A percentile compares a stretch with the other conserved stretches of the same genome.
Conservation (phyloP, 805 yeast genomes). For the Starmerella scarabaei region DNA sequence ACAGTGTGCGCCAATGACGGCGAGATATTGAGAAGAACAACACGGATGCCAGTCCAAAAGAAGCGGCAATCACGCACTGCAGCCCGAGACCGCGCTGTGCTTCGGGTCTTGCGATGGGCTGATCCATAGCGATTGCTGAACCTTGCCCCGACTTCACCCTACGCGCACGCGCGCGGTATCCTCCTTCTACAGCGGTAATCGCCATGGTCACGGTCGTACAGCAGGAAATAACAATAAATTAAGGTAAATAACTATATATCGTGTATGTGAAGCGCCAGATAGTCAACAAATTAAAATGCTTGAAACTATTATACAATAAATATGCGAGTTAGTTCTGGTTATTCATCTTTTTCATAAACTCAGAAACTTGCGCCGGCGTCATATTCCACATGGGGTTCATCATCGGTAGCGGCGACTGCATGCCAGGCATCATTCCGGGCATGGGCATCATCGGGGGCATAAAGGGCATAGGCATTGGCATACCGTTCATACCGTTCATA, state of each 20-base stretch:
- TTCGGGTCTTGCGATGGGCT: conserved; percentile 16
- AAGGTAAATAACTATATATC: too few species aligned
- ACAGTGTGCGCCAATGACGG: conserved; percentile 63
- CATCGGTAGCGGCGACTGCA: too few species aligned
- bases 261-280: too few species aligned
- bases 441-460: conserved; percentile 5
- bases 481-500: conserved; percentile 6
- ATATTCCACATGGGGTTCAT: too few species aligned
- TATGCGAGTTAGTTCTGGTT: too few species aligned
- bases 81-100: conserved; percentile 53
- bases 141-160: too few species aligned
- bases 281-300: too few species aligned
- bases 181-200: too few species aligned
- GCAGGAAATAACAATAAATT: too few species aligned
- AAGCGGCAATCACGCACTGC: conserved; percentile 57
- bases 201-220: too few species aligned
- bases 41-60: conserved; percentile 58
- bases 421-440: too few species aligned
- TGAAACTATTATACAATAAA: background rate
- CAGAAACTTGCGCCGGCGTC: conserved; percentile 8
- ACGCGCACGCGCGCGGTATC: too few species aligned
- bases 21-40: conserved; percentile 57
- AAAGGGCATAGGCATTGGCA: conserved; percentile 7
- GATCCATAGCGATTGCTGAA: conserved; percentile 4
- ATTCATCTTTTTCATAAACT: conserved; percentile 7